Evolutionary conservation across 2,329 filamentous ascomycete species (phyloP), one percentile per base, ranked within the genome.

Genomic region (Fusarium sp.): DNA sequence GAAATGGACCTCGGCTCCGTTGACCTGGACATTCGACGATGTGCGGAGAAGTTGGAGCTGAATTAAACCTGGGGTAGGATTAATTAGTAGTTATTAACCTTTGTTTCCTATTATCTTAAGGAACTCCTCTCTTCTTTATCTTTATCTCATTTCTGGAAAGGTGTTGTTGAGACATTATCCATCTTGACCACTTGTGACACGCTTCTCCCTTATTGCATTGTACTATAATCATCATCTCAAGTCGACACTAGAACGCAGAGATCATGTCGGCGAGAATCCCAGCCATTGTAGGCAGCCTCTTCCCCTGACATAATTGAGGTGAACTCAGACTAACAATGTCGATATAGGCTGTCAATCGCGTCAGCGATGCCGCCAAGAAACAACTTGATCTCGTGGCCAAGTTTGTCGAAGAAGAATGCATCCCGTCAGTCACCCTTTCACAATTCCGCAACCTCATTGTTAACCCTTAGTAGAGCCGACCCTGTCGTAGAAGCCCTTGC

Each of bases 321-420:
- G 19, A 19, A 19, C 19, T 21, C 46, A 43, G 8, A 44, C 67
- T 75, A 31, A 75, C 44, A 3, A 8, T 21, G 21, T 15, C 4
- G 6, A 28, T 6, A 2, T 31, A 87, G 85, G 84, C 83, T 57
- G 76, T 79, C 57, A 76, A 85, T 74, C 84, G 86, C 79, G 93
- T 98, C 72, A 97, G 93, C 82, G 94, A 97, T 63, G 86, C 89
- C 76, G 94, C 94, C 53, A 93, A 91, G 83, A 90, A 92, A 85
- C 93, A 92, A 31, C 84, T 98, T 71, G 94, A 98, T 77, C 78
- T 94, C 70, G 93, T 99, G 72, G 93, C 95, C 84, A 94, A 94
- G 81, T 99, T 99, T 76, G 96, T 99, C 73, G 93, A 98, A 78
- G 94, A 97, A 81, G 94, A 97, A 85, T 99, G 92, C 80, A 91